A percentile compares a stretch with the other conserved stretches of the same genome.
Evolutionary conservation across 352 stramenopile genomes (phyloP).

Genomic region (Phytophthora ramorum): DNA sequence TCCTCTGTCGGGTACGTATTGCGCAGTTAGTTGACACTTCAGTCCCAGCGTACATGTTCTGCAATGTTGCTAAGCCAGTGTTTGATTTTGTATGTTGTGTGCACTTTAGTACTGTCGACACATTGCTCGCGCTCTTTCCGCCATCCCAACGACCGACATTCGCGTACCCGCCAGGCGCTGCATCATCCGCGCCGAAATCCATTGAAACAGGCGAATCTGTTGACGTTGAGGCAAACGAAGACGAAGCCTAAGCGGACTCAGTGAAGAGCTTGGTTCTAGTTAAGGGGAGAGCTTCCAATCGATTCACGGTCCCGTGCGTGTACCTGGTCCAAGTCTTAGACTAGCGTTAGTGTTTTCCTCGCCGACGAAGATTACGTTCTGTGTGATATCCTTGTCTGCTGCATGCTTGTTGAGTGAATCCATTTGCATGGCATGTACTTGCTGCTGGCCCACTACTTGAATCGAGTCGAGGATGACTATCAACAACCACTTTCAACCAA

Average conservation of each 20-base stretch:
- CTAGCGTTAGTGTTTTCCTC: no score
- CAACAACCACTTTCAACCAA: not conserved
- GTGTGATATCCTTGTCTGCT: no score
- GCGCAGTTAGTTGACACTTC: not conserved
- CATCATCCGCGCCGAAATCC: not conserved
- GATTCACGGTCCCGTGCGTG: no score
- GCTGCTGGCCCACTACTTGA: no score
- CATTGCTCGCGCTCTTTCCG: constrained; percentile 8
- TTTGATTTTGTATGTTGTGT: not conserved
- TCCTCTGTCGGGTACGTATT: not conserved
- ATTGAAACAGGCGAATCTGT: not conserved
- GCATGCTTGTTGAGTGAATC: no score
- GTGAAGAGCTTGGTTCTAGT: no score
- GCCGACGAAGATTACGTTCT: no score
- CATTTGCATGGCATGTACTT: no score
- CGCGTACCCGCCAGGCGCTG: not conserved
- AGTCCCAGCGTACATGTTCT: not conserved
- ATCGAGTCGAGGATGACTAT: not conserved
- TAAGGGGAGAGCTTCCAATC: no score
- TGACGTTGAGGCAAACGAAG: not conserved
- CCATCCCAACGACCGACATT: constrained; percentile 4
- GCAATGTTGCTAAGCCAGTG: not conserved
- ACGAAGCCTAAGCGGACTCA: not conserved
- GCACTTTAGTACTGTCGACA: not conserved
- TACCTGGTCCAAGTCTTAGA: no score